phyloP scores from a whole-genome alignment of 2,329 filamentous ascomycete species.

The Graphilbum ipis-grandicollis region DNA sequence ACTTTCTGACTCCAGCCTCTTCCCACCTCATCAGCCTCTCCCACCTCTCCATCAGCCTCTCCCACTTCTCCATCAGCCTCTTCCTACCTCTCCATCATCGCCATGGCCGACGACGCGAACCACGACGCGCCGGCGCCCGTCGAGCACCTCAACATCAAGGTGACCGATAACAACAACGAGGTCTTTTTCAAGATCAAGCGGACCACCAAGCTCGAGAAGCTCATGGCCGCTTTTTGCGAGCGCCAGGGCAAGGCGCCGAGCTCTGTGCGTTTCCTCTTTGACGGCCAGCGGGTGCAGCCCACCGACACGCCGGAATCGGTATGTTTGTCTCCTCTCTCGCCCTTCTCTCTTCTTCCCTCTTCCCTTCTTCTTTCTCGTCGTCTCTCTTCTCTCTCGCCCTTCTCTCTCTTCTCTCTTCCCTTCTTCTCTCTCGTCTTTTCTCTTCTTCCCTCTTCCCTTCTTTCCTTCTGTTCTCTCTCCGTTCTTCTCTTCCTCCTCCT shows the following conservation, averaged over 20 bases:
- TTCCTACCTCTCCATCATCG: too few relatives aligned
- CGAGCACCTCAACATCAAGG: conserved; percentile 97
- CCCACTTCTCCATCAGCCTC: too few relatives aligned
- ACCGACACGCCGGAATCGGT: conserved; percentile 85
- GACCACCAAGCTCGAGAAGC: conserved; percentile 85
- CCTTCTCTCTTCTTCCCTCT: not conserved
- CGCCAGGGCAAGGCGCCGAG: conserved; percentile 74
- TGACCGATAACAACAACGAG: conserved; percentile 98
- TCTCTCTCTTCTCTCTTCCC: not conserved
- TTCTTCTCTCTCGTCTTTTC: not conserved
- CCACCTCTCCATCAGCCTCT: too few relatives aligned
- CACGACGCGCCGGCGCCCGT: conserved; percentile 9
- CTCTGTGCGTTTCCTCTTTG: conserved; percentile 87
- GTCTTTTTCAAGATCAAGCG: conserved; percentile 99
- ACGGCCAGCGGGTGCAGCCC: conserved; percentile 80
- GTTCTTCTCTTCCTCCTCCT: not conserved
- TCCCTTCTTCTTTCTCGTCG: not conserved
- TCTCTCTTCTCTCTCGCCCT: not conserved
- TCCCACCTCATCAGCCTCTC: too few relatives aligned
- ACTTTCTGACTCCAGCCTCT: not conserved
- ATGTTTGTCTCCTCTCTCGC: conserved; percentile 19
- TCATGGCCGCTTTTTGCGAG: conserved; percentile 97
- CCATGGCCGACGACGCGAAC: conserved; percentile 1
- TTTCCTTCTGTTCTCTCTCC: not conserved
- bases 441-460: not conserved